A percentile compares a stretch with the other conserved stretches of the same genome.
Conservation (phyloP, 2,329 filamentous ascomycete species). For the Aureobasidium vineae region DNA sequence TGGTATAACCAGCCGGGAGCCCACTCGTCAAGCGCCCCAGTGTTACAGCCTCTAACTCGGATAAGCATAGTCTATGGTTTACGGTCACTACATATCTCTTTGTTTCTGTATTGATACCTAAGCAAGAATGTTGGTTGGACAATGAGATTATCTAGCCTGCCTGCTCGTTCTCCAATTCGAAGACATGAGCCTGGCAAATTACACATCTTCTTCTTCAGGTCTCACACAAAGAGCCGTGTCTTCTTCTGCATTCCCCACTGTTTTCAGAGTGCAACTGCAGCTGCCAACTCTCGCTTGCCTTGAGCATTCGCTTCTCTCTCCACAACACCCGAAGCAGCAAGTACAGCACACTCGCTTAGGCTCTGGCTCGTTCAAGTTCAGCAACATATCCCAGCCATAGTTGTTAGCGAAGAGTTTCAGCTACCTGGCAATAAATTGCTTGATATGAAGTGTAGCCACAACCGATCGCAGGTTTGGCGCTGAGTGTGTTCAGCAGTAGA, state of each 20-base stretch:
- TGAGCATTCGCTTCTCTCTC: not conserved
- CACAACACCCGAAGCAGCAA: not conserved
- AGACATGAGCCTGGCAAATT: not conserved
- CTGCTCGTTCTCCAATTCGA: not conserved
- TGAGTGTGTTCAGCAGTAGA: not conserved
- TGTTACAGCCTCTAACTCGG: not conserved
- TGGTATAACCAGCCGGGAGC: not conserved
- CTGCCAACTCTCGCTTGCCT: not conserved
- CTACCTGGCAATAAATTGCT: not conserved
- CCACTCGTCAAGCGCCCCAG: slow-evolving; percentile 5
- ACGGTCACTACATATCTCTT: not conserved
- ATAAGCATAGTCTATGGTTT: not conserved
- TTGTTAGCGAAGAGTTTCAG: slow-evolving; percentile 2
- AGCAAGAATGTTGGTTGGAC: slow-evolving; percentile 3
- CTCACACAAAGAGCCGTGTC: slow-evolving; percentile 2
- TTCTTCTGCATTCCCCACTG: not conserved
- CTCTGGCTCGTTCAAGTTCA: not conserved
- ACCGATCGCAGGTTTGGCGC: not conserved
- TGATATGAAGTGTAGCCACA: not conserved
- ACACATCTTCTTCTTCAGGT: not conserved
- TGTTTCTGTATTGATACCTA: not conserved
- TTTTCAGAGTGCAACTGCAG: not conserved
- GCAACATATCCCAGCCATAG: not conserved
- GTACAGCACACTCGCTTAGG: not conserved
- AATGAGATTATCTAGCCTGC: not conserved